phyloP scores from a whole-genome alignment of 352 stramenopile species.

The Globisporangium acanthophoron region DNA sequence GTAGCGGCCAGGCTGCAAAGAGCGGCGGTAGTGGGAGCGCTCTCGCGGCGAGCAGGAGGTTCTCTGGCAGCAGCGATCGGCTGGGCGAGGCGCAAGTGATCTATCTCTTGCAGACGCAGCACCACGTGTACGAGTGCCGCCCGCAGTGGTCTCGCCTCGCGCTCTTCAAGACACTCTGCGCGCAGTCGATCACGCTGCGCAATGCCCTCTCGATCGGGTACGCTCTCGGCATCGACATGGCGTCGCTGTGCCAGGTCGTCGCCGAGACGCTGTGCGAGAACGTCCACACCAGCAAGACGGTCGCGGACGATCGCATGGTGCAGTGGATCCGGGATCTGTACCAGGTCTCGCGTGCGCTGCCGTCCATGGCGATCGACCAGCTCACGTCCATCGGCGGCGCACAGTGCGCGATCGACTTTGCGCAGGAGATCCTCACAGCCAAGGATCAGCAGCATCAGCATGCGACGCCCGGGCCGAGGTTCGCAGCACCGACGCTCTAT shows the following conservation, averaged over 20 bases:
- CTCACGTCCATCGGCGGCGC: constrained; percentile 50
- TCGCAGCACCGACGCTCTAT: constrained; percentile 6
- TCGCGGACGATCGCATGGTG: constrained; percentile 22
- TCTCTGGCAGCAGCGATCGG: constrained; percentile 9
- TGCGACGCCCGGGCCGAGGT: too few relatives aligned
- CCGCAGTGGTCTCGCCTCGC: constrained; percentile 79
- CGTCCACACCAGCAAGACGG: constrained; percentile 19
- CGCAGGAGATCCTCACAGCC: constrained; percentile 38
- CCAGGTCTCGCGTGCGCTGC: constrained; percentile 57
- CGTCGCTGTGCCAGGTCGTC: constrained; percentile 78
- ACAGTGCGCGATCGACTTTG: constrained; percentile 54
- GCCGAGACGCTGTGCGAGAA: constrained; percentile 68
- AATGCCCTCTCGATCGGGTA: constrained; percentile 84
- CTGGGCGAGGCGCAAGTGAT: constrained; percentile 51
- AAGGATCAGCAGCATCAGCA: neutral
- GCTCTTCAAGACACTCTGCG: constrained; percentile 70
- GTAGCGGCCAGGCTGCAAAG: neutral
- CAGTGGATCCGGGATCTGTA: constrained; percentile 79
- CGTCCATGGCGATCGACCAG: constrained; percentile 64
- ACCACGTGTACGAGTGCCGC: constrained; percentile 83
- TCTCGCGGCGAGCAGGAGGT: neutral
- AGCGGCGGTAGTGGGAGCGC: neutral
- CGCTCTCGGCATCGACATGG: constrained; percentile 83
- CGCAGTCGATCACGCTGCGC: constrained; percentile 42
- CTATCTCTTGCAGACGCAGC: constrained; percentile 78